Evolutionary conservation across 495 filamentous ascomycete species (phyloP), one percentile per base, ranked within the genome.

Genomic region (Tetracladium setigerum): DNA sequence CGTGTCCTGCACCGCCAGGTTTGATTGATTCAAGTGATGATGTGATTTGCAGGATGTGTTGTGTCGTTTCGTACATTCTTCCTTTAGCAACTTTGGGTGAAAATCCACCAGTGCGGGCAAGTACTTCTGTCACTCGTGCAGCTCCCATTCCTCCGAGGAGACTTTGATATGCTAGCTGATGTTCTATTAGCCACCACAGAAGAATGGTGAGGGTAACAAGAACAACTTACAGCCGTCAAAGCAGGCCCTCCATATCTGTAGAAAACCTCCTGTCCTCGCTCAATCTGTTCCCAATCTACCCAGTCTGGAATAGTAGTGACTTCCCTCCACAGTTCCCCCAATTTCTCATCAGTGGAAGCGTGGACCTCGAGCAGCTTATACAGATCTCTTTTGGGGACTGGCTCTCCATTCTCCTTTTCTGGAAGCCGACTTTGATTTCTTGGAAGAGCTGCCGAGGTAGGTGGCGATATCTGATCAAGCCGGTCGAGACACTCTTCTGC

Each of bases 231-330:
- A 24, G 63, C 74, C 6, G 71, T 79, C 12, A 84, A 57, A 30
- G 74, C 77, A 4, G 83, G 76, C 14, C 75, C 78, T 16, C 78
- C 83, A 59, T 91, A 92, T 15, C 87, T 77, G 57, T 80, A 85
- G 55, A 83, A 84, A 0, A 83, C 72, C 18, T 78, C 69, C 59
- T 87, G 84, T 0, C 79, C 84, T 55, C 85, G 65, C 51, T 73
- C 65, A 52, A 95, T 83, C 58, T 89, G 85, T 9, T 74, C 71
- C 86, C 85, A 92, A 61, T 89, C 79, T 1, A 94, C 87, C 87
- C 87, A 94, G 12, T 71, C 64, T 0, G 86, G 88, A 15, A 89
- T 62, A 1, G 76, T 81, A 53, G 80, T 83, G 41, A 87, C 67
- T 56, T 91, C 72, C 0, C 51, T 59, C 87, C 86, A 89, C 5